These are phyloP conservation scores for Coffea humblotiana DNA, from an alignment of 305 asterid species.

Conservation along the genomic window DNA sequence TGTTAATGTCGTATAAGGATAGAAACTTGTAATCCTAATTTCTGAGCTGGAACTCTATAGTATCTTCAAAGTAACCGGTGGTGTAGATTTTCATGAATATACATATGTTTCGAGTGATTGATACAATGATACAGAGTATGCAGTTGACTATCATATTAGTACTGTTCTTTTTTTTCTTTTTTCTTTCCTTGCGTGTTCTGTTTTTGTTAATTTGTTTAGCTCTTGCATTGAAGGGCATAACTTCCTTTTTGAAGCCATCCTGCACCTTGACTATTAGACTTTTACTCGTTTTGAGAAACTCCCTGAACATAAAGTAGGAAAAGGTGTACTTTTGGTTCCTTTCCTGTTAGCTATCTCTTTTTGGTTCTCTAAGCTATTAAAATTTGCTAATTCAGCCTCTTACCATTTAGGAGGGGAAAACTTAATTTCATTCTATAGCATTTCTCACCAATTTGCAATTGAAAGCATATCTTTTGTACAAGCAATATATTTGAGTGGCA, in stretches of 20 bases:
- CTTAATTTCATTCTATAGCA: too few relatives aligned
- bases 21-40: background rate
- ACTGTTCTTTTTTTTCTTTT: too few relatives aligned
- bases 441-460: too few relatives aligned
- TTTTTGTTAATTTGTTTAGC: background rate
- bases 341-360: too few relatives aligned
- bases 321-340: too few relatives aligned
- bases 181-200: background rate
- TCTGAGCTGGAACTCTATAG: background rate
- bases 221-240: background rate
- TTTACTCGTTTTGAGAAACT: background rate
- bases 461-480: too few relatives aligned
- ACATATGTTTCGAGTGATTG: background rate
- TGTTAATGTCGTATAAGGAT: background rate
- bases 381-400: too few relatives aligned
- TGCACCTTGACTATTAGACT: background rate
- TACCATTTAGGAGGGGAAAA: too few relatives aligned
- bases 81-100: background rate
- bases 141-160: background rate
- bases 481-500: too few relatives aligned
- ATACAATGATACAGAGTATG: background rate
- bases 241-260: background rate
- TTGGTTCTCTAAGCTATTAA: too few relatives aligned
- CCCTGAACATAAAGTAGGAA: background rate
- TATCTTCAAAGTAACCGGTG: background rate